phyloP scores from a whole-genome alignment of 2,329 filamentous ascomycete species.

The Diaporthe velutina region DNA sequence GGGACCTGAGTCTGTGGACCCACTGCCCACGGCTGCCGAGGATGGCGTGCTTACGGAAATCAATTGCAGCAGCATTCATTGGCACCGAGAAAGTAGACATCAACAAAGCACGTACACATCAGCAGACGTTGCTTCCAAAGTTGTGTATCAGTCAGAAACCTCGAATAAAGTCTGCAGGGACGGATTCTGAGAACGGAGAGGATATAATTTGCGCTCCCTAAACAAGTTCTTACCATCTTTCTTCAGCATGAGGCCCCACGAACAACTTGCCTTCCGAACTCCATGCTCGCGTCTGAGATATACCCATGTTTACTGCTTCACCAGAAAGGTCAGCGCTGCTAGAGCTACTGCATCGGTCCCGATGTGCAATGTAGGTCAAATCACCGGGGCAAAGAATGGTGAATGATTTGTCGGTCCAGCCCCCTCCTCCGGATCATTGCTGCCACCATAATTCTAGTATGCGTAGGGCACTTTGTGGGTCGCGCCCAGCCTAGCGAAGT shows the following conservation, averaged over 20 bases:
- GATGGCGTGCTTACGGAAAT: slow-evolving; percentile 34
- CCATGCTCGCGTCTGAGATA: no score
- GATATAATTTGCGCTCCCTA: neutral
- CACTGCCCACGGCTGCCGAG: neutral
- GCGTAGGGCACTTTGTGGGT: neutral
- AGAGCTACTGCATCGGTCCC: neutral
- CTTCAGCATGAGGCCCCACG: neutral
- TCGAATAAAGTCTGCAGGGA: neutral
- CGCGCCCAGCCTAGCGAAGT: neutral
- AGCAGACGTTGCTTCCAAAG: neutral
- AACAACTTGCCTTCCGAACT: neutral
- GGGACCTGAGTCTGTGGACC: neutral
- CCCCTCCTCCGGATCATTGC: no score
- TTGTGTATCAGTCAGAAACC: neutral
- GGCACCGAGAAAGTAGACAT: neutral
- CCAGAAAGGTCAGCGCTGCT: neutral
- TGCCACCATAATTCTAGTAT: neutral
- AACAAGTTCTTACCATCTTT: neutral
- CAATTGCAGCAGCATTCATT: slow-evolving; percentile 28
- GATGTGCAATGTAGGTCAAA: no score
- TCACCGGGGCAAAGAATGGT: no score
- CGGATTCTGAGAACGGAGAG: neutral
- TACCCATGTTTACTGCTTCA: neutral
- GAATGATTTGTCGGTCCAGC: no score
- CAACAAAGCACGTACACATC: neutral